A percentile compares a stretch with the other conserved stretches of the same genome.
These are phyloP conservation scores for Botryotinia narcissicola DNA, from an alignment of 2,329 filamentous ascomycete species.

Conservation along the genomic window DNA sequence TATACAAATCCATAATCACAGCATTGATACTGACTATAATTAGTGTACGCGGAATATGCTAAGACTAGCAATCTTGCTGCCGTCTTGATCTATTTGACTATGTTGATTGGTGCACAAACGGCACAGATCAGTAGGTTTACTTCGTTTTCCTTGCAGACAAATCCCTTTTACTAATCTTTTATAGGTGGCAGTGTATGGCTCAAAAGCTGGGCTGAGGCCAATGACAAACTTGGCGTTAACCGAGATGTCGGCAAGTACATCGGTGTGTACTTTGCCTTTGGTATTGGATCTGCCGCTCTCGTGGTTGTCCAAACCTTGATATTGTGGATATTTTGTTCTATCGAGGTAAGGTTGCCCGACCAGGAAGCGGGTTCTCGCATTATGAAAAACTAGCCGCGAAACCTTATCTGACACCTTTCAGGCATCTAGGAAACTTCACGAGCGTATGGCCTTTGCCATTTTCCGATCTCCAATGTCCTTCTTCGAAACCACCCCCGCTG, in stretches of 20 bases:
- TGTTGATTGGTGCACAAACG: constrained; percentile 77
- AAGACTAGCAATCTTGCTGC: constrained; percentile 89
- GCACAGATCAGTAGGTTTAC: constrained; percentile 66
- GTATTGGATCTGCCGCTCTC: constrained; percentile 78
- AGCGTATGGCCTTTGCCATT: constrained; percentile 94
- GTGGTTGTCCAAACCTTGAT: constrained; percentile 92
- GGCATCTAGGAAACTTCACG: constrained; percentile 94
- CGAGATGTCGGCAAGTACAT: constrained; percentile 83
- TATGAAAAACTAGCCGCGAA: constrained; percentile 25
- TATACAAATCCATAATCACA: background rate
- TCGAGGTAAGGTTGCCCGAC: constrained; percentile 64
- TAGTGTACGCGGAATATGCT: constrained; percentile 88
- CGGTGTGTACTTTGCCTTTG: constrained; percentile 93
- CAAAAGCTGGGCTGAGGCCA: constrained; percentile 85
- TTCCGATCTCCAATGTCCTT: constrained; percentile 98
- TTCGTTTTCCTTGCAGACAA: background rate
- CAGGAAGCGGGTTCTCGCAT: constrained; percentile 25
- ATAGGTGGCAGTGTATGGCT: constrained; percentile 84
- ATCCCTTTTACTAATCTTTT: constrained; percentile 19
- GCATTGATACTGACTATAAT: background rate
- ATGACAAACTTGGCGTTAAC: constrained; percentile 66
- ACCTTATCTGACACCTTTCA: constrained; percentile 39
- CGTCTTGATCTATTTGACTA: constrained; percentile 74
- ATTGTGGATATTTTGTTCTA: constrained; percentile 99
- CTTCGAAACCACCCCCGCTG: constrained; percentile 77